Evolutionary conservation across 495 filamentous ascomycete genomes (phyloP).

Genomic region (Tuber magnatum): DNA sequence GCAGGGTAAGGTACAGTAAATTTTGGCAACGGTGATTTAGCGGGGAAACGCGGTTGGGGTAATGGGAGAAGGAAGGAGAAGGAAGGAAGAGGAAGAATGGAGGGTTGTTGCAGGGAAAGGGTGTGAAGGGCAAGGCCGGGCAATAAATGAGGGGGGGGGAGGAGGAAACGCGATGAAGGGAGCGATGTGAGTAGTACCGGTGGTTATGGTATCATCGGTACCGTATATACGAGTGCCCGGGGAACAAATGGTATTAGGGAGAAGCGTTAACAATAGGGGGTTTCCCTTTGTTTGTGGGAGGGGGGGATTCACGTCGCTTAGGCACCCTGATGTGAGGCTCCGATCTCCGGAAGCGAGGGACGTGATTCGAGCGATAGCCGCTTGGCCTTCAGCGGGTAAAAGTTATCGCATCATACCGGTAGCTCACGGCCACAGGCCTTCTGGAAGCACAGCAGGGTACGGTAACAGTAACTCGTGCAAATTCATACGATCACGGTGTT

Average conservation of each 20-base stretch:
- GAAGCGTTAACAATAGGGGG: not conserved
- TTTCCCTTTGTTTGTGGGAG: not conserved
- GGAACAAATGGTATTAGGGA: conserved; percentile 2
- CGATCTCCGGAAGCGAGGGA: not conserved
- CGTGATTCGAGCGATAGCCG: not conserved
- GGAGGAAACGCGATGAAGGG: not conserved
- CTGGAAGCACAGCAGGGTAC: not conserved
- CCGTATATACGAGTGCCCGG: not conserved
- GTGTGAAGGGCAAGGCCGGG: not conserved
- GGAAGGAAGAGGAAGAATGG: not conserved
- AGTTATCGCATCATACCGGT: no score
- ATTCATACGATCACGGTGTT: no score
- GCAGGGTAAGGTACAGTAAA: conserved; percentile 5
- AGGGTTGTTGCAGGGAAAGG: not conserved
- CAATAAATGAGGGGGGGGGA: not conserved
- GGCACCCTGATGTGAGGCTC: not conserved
- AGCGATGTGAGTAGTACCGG: conserved; percentile 3
- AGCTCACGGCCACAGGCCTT: not conserved
- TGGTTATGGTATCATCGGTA: not conserved
- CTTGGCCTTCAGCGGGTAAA: not conserved
- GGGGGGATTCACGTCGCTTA: not conserved
- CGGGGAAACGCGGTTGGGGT: not conserved
- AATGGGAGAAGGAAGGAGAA: not conserved
- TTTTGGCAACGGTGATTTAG: not conserved
- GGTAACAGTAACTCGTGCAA: not conserved